Conservation (phyloP, 169 alveolate genomes). For the Eimeria praecox region DNA sequence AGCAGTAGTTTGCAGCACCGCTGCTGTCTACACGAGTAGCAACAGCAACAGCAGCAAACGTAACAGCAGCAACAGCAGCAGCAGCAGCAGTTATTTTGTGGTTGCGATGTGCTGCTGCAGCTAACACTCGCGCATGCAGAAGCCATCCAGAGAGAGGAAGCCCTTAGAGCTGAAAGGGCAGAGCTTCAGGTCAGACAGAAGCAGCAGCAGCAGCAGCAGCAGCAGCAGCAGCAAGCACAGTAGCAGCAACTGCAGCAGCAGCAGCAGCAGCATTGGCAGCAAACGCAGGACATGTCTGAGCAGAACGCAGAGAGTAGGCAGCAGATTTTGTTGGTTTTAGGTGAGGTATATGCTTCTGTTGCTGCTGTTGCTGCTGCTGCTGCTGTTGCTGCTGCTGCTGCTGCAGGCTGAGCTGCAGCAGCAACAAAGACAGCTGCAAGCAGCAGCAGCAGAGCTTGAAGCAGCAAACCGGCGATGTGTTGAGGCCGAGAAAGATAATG, state of each 20-base stretch:
- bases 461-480: constrained; percentile 46
- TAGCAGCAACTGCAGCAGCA: not conserved
- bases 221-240: not conserved
- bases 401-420: constrained; percentile 69
- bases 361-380: not conserved
- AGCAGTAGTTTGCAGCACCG: not conserved
- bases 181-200: constrained; percentile 28
- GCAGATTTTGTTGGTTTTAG: not conserved
- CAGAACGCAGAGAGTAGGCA: not conserved
- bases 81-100: constrained; percentile 4
- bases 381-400: constrained; percentile 26
- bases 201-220: not conserved
- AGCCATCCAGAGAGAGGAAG: constrained; percentile 34
- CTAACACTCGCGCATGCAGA: constrained; percentile 45
- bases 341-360: not conserved
- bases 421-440: constrained; percentile 25
- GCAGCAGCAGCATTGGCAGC: constrained; percentile 23
- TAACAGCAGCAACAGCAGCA: not conserved
- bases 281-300: not conserved
- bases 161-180: constrained; percentile 12
- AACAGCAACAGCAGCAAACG: not conserved
- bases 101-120: constrained; percentile 9
- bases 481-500: constrained; percentile 12
- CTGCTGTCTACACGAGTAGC: not conserved
- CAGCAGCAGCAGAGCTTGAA: constrained; percentile 8